Conservation (phyloP, 495 filamentous ascomycete species). For the Penicillium turbatum region DNA sequence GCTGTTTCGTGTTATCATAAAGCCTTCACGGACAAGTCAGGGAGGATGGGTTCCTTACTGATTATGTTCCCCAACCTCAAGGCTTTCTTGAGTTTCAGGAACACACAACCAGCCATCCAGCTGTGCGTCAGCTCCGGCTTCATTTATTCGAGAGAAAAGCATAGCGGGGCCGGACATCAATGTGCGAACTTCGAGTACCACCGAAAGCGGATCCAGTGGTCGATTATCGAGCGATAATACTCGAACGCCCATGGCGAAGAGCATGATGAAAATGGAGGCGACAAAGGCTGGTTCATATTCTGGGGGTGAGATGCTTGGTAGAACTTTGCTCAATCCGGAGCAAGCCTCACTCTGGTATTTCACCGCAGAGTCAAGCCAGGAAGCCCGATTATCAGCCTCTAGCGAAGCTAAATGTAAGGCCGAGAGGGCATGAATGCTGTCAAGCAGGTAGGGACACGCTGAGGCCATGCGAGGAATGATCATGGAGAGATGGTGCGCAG, state of each 20-base stretch:
- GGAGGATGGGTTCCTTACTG: slow-evolving; percentile 5
- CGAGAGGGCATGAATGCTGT: slow-evolving; percentile 45
- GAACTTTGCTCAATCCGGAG: slow-evolving; percentile 27
- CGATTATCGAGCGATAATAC: slow-evolving; percentile 29
- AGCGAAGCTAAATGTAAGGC: slow-evolving; percentile 44
- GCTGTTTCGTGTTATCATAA: slow-evolving; percentile 4
- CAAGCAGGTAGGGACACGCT: slow-evolving; percentile 41
- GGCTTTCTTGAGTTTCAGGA: slow-evolving; percentile 14
- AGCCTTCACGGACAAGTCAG: background rate
- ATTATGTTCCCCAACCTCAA: slow-evolving; percentile 15
- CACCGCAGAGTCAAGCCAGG: slow-evolving; percentile 33
- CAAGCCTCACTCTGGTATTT: slow-evolving; percentile 37
- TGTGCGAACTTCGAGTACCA: slow-evolving; percentile 33
- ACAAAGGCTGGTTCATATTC: slow-evolving; percentile 37
- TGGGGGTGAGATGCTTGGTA: slow-evolving; percentile 25
- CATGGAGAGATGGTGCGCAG: slow-evolving; percentile 37
- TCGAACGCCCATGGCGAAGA: slow-evolving; percentile 34
- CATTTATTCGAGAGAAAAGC: slow-evolving; percentile 28
- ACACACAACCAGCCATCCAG: slow-evolving; percentile 26
- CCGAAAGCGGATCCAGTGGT: slow-evolving; percentile 26
- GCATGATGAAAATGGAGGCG: slow-evolving; percentile 39
- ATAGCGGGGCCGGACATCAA: slow-evolving; percentile 35
- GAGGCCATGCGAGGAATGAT: slow-evolving; percentile 43
- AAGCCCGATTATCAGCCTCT: slow-evolving; percentile 25
- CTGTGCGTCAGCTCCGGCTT: slow-evolving; percentile 21